Evolutionary conservation across 306 rosid species (phyloP).

Genomic region (Pyrus bretschneideri): DNA sequence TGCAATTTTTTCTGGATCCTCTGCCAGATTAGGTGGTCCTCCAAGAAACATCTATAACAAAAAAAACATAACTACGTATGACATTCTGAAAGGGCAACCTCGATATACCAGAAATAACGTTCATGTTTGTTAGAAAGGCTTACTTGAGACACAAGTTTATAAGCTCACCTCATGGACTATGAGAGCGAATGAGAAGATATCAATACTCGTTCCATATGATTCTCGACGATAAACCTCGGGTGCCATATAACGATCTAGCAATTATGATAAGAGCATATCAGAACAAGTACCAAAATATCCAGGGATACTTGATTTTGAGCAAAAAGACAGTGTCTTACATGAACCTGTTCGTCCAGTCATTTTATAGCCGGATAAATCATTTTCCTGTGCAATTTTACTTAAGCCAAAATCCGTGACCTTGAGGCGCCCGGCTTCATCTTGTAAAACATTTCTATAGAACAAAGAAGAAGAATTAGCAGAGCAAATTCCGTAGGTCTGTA

Average conservation of each 20-base stretch:
- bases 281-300: background rate
- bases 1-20: conserved; percentile 22
- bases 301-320: background rate
- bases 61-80: background rate
- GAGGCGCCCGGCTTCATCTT: conserved; percentile 26
- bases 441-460: conserved; percentile 23
- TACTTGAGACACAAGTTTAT: background rate
- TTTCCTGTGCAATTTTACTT: conserved; percentile 26
- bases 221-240: conserved; percentile 30
- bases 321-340: conserved; percentile 14
- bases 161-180: conserved; percentile 20
- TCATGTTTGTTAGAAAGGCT: background rate
- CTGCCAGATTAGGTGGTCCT: conserved; percentile 21
- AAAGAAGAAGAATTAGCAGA: background rate
- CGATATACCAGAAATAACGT: background rate
- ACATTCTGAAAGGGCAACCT: background rate
- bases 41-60: conserved; percentile 21
- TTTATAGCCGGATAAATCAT: conserved; percentile 21
- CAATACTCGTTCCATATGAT: conserved; percentile 18
- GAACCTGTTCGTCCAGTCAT: conserved; percentile 29
- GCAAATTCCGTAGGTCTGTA: background rate
- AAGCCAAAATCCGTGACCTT: conserved; percentile 30
- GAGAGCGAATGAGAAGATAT: conserved; percentile 21
- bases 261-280: background rate
- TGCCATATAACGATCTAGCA: conserved; percentile 27